Base-by-base conservation (phyloP, 2,329 filamentous ascomycete species). In the Sporothrix phasma region DNA sequence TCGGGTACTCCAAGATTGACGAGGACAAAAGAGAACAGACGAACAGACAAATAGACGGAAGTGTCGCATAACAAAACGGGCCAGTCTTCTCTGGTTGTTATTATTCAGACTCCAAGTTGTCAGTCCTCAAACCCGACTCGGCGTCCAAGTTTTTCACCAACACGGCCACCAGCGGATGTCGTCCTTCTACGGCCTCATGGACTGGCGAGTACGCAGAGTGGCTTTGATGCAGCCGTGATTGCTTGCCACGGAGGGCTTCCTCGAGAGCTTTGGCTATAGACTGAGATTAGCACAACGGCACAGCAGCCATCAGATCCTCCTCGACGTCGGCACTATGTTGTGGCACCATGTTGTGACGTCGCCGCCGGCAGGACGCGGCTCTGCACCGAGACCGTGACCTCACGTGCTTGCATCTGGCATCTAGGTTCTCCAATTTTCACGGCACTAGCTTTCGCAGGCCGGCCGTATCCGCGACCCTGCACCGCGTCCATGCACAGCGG, bases 351-450 rank as follows among this genome's bases (percentile, higher is more conserved):
- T n/a, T n/a, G n/a, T n/a, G n/a, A n/a, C n/a, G n/a, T n/a, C n/a
- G n/a, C n/a, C n/a, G n/a, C n/a, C n/a, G n/a, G n/a, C n/a, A n/a
- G 68, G 24, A 70, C 69, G 6, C 41, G 69, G 11, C 46, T 71
- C 17, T 71, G 67, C 43, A 60, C 70, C 2, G 67, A 64, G 13
- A 63, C 69, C 6, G 67, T 69, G 39, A 47, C 69, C 6, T 71
- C 69, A 2, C 69, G 69, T 24, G 68, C 71, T n/a, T 15, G 69
- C 70, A 0, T 69, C 71, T 7, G 72, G 72, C 4, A 61, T 71
- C 15, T 71, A 69, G 70, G 68, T n/a, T 73, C 19, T 67, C 72
- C 31, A 54, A 72, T 34, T 68, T 68, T 3, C 72, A 72, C 66
- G 69, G 69, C 60, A 71, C 70, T 3, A 72, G 70, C 59, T 71